Percentiles rank a stretch among this genome's conserved stretches.
Conservation (phyloP, 306 rosid species). For the Comarum palustre region DNA sequence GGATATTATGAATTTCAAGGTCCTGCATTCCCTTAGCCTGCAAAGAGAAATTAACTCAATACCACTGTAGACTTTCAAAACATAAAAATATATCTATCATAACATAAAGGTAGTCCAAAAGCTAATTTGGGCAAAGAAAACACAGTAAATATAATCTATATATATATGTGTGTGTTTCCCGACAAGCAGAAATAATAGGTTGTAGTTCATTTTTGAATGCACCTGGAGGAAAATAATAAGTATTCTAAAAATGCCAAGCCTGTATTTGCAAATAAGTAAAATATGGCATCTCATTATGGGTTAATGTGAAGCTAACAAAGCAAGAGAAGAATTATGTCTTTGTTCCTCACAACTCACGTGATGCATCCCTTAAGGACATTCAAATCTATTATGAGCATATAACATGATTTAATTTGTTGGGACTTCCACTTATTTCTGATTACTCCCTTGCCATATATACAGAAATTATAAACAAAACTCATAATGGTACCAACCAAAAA, state of each 20-base stretch:
- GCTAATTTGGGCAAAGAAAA: too few relatives aligned
- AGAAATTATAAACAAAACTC: constrained; percentile 16
- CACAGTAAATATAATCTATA: too few relatives aligned
- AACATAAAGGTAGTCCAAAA: too few relatives aligned
- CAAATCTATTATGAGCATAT: constrained; percentile 83
- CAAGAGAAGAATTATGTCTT: neutral
- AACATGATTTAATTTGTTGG: constrained; percentile 71
- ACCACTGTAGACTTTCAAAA: neutral
- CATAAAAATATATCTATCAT: too few relatives aligned
- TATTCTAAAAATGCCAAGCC: constrained; percentile 15
- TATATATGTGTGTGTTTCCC: too few relatives aligned
- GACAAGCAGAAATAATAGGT: too few relatives aligned
- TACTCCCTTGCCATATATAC: constrained; percentile 67
- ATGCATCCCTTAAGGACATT: constrained; percentile 46
- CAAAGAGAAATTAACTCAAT: constrained; percentile 5
- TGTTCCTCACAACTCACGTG: constrained; percentile 52
- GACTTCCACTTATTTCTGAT: constrained; percentile 85
- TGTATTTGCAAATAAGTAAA: constrained; percentile 17
- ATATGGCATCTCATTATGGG: neutral
- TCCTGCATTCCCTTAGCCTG: constrained; percentile 98
- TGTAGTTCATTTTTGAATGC: constrained; percentile 58
- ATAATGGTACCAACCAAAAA: constrained; percentile 1
- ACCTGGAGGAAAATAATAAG: constrained; percentile 40
- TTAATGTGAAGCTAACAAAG: neutral
- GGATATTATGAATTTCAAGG: constrained; percentile 93